Base-by-base conservation (phyloP, 345 rosid species). In the Aurinia saxatilis region DNA sequence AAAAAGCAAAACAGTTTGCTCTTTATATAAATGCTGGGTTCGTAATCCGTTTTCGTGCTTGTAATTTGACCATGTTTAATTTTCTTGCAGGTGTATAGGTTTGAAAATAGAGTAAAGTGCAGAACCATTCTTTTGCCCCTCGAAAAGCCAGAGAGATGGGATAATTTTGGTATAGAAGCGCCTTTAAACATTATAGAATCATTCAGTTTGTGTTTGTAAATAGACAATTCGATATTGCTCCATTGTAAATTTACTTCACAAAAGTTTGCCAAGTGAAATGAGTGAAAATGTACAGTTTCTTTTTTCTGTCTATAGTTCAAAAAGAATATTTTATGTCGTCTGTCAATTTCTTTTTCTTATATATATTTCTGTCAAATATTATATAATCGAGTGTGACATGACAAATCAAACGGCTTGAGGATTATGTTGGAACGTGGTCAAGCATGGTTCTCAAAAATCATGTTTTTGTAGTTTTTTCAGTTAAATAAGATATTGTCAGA, bases 81-180 rank as follows among this genome's bases (percentile, higher is more conserved):
- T 5, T 27, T 62, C 13, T 53, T 61, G 66, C 73, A 73, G 77
- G 77, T 67, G 16, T 47, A 73, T 42, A 67, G 69, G 59, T 67
- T 63, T 63, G 66, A 18, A 27, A 6, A 50, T 71, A 71, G 71
- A 49, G 70, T 36, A 5, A 37, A 68, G 16, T 58, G 53, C 41
- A 65, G 60, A 64, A 65, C 71, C 70, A 64, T 77, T 75, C 74
- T 80, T 80, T 78, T 54, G 46, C 66, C 37, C 61, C 67, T 16
- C 27, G 66, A 41, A 65, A 48, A 59, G 53, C 38, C 34, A 48
- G 10, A 71, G 52, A 35, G 42, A 61, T 59, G 69, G 51, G 62
- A 65, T 56, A 25, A 60, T 63, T 65, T 72, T 74, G 78, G 77
- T 80, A 68, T 53, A 68, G 64, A 52, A 57, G 21, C 49, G 6